Conservation (phyloP, 202 grass and related monocot species). For the Digitaria exilis region DNA sequence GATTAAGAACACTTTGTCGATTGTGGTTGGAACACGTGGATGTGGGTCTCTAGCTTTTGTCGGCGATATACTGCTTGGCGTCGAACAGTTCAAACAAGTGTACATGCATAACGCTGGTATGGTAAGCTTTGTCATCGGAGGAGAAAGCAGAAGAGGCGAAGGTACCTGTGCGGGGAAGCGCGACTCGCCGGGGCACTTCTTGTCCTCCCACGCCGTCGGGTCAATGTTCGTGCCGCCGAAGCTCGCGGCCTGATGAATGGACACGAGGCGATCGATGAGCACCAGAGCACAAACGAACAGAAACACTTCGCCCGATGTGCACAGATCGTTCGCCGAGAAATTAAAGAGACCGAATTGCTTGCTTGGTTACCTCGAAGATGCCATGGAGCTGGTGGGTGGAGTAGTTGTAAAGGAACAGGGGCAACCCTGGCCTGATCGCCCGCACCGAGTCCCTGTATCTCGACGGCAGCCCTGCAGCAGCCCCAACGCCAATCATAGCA, state of each 20-base stretch:
- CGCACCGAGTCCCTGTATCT: constrained; percentile 97
- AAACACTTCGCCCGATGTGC: background rate
- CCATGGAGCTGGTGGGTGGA: constrained; percentile 96
- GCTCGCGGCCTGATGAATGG: constrained; percentile 68
- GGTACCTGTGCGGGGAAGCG: constrained; percentile 93
- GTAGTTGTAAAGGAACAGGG: constrained; percentile 99
- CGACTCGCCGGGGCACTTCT: constrained; percentile 94
- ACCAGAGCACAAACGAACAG: background rate
- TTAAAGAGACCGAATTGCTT: background rate
- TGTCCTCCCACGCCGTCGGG: constrained; percentile 98
- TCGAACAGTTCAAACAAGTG: background rate
- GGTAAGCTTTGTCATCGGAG: background rate
- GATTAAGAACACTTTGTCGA: background rate
- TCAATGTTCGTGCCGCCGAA: constrained; percentile 97
- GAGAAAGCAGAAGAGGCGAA: background rate
- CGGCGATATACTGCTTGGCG: background rate
- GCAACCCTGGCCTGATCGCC: constrained; percentile 86
- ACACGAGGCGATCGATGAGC: background rate
- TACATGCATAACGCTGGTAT: too few species aligned
- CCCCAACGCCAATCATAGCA: background rate
- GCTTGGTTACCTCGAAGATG: constrained; percentile 83
- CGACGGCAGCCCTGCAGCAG: constrained; percentile 81
- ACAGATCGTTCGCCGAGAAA: too few species aligned
- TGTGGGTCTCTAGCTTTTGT: background rate
- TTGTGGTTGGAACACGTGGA: too few species aligned